Base-by-base conservation (phyloP, 768 basidiomycete genomes). In the Lentinula sp. region DNA sequence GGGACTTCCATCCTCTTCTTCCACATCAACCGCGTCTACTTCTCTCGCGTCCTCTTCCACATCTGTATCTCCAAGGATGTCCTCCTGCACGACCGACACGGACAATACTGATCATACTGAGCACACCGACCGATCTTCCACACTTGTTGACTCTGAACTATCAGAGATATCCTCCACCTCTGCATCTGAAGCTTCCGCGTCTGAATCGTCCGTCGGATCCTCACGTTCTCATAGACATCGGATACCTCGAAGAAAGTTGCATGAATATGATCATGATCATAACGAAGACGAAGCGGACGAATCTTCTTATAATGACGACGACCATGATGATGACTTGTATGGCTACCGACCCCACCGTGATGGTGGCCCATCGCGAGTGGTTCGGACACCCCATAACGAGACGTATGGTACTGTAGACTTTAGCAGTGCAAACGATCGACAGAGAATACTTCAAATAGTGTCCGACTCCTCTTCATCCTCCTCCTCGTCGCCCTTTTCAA, bases 371-470 rank as follows among this genome's bases (percentile, higher is more conserved):
- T 49, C 37, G 2, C 48, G 48, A 51, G 78, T 79, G 13, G 65
- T 75, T 18, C 81, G 83, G 32, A 86, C 85, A 7, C 82, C 86
- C 18, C 84, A 88, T 66, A 78, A 79, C 32, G 86, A 88, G 70
- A 79, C 83, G 2, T 88, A 85, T 63, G 80, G 81, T 4, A 78
- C 85, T 6, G 73, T 87, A 50, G 83, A 86, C 63, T 74, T 74
- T 28, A 78, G 46, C 46, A 48, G 85, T 62, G 82, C 84, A 65
- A 74, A 75, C 60, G 68, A 77, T 53, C 74, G 77, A 12, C 63
- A 76, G 73, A 68, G 51, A 65, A 63, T 58, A 33, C 43, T 59
- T 70, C 55, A 60, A 20, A 49, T 55, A 15, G 41, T 43, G 1
- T 41, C 57, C 4, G 57, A 48, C 15, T 45, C 57, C 32, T 48